Percentiles rank a stretch among this genome's conserved stretches.
Evolutionary conservation across 1,284 basidiomycete species (phyloP).

Genomic region (Puccinia brachypodii): DNA sequence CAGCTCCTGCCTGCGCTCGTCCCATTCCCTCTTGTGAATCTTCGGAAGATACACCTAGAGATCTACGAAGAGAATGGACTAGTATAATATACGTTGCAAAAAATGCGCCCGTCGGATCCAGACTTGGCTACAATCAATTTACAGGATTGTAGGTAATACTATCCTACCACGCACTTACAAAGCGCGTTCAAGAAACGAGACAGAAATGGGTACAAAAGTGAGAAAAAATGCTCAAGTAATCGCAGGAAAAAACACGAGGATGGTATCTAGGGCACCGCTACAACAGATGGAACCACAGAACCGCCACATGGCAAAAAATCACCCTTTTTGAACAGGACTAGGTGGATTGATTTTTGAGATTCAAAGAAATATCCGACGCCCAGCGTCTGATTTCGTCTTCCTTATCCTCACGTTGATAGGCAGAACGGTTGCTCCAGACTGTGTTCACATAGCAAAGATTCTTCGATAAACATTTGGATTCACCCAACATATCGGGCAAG

Average conservation of each 20-base stretch:
- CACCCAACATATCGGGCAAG: not conserved
- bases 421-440: not conserved
- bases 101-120: not conserved
- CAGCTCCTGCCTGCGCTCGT: too few species aligned
- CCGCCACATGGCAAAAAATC: not conserved
- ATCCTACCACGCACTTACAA: not conserved
- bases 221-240: not conserved
- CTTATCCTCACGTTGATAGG: not conserved
- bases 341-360: not conserved
- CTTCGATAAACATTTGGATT: not conserved
- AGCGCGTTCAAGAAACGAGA: not conserved
- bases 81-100: too few species aligned
- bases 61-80: too few species aligned
- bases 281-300: not conserved
- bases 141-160: not conserved
- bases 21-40: too few species aligned
- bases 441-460: not conserved
- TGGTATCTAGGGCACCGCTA: not conserved
- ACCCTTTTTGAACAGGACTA: not conserved
- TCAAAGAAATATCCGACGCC: slow-evolving; percentile 3
- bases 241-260: not conserved
- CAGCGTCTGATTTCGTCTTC: slow-evolving; percentile 6
- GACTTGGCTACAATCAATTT: not conserved
- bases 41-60: too few species aligned
- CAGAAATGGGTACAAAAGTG: not conserved